Evolutionary conservation across 371 early-diverging fungal genomes (phyloP).

Genomic region (Parasitella parasitica): DNA sequence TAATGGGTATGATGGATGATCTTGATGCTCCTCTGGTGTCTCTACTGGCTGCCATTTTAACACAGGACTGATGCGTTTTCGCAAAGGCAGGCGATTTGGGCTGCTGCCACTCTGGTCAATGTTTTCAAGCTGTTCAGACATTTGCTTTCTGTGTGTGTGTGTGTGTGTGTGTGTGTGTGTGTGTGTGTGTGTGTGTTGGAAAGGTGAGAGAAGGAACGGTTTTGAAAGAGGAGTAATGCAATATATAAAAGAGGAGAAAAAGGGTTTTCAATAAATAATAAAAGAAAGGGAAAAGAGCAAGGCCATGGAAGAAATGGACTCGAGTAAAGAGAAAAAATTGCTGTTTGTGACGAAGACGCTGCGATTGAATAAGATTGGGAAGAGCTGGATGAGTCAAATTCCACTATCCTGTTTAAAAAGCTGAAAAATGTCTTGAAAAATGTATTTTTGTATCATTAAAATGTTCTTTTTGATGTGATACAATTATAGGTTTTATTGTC

Average conservation of each 20-base stretch:
- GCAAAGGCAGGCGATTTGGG: constrained; percentile 25
- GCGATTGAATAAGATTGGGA: background rate
- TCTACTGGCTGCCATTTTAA: constrained; percentile 39
- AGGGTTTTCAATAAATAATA: background rate
- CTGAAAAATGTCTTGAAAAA: background rate
- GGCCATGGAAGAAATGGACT: background rate
- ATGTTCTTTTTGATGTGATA: background rate
- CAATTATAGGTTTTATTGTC: background rate
- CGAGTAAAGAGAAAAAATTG: background rate
- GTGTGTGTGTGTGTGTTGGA: constrained; percentile 1
- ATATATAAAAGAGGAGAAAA: constrained; percentile 6
- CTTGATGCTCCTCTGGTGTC: constrained; percentile 30
- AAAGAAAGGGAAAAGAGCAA: constrained; percentile 2
- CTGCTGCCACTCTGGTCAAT: constrained; percentile 8
- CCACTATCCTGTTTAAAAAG: background rate
- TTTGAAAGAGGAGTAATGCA: background rate
- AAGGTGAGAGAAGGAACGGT: background rate
- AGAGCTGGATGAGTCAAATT: background rate
- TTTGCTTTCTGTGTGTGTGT: background rate
- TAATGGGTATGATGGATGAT: constrained; percentile 12
- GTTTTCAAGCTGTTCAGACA: constrained; percentile 4
- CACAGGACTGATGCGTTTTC: constrained; percentile 30
- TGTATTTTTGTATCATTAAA: too few relatives aligned
- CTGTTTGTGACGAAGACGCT: background rate
- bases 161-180: background rate